Percentiles rank a stretch among this genome's conserved stretches.
These are phyloP conservation scores for Senna tora DNA, from an alignment of 306 rosid genomes.

Conservation along the genomic window DNA sequence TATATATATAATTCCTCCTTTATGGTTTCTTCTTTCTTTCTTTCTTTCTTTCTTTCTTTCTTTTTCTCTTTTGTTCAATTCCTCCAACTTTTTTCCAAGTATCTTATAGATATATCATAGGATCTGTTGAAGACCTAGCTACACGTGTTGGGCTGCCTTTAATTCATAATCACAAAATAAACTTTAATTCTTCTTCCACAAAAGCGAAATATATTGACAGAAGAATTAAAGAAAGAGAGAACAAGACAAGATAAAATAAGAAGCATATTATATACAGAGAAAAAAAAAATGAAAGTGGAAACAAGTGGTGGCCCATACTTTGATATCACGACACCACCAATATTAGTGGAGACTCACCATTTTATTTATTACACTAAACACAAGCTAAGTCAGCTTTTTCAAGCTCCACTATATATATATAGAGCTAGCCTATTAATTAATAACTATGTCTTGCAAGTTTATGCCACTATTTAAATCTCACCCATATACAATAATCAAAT, in stretches of 20 bases:
- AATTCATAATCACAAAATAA: conserved; percentile 21
- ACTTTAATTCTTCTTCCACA: conserved; percentile 36
- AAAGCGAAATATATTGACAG: conserved; percentile 36
- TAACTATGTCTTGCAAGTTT: too few species aligned
- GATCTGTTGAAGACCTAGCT: conserved; percentile 35
- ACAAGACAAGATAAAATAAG: conserved; percentile 24
- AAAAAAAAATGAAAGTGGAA: conserved; percentile 39
- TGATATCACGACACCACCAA: conserved; percentile 48
- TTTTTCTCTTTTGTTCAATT: conserved; percentile 35
- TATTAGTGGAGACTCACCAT: conserved; percentile 74
- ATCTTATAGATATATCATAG: conserved; percentile 27
- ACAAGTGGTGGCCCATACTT: conserved; percentile 47
- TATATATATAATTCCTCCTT: conserved; percentile 3
- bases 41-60: conserved; percentile 42
- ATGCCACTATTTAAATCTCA: conserved; percentile 18
- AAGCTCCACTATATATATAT: not conserved
- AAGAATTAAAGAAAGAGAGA: not conserved
- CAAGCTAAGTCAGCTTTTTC: conserved; percentile 51
- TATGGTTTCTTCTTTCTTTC: conserved; percentile 30
- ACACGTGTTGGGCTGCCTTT: conserved; percentile 66
- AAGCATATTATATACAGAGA: conserved; percentile 8
- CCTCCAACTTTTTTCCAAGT: conserved; percentile 32
- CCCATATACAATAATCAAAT: conserved; percentile 36
- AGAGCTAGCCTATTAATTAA: too few species aligned
- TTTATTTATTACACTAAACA: conserved; percentile 49